Evolutionary conservation across 768 basidiomycete species (phyloP).

Genomic region (Inosperma sp.): DNA sequence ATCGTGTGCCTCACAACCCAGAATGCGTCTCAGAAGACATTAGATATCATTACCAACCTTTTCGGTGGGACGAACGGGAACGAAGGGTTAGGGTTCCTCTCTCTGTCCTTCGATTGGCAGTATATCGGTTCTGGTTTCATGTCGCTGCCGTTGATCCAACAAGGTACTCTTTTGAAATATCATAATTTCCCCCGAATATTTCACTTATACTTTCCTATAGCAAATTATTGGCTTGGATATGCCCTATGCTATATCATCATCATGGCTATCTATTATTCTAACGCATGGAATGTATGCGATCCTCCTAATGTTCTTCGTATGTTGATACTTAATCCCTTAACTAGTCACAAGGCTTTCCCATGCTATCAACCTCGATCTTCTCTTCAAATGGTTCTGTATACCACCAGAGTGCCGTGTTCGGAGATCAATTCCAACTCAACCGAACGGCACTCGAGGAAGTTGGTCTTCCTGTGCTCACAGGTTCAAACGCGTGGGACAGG

Average conservation of each 20-base stretch:
- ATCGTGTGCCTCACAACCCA: slow-evolving; percentile 59
- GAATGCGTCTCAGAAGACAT: slow-evolving; percentile 37
- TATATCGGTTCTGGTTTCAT: slow-evolving; percentile 52
- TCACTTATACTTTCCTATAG: slow-evolving; percentile 24
- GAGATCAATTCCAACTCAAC: slow-evolving; percentile 47
- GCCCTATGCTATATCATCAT: slow-evolving; percentile 49
- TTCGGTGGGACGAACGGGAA: slow-evolving; percentile 67
- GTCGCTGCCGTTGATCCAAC: slow-evolving; percentile 52
- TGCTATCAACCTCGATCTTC: slow-evolving; percentile 59
- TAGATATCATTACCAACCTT: slow-evolving; percentile 52
- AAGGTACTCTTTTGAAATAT: slow-evolving; percentile 35
- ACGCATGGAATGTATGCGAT: slow-evolving; percentile 51
- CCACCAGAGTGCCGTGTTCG: slow-evolving; percentile 51
- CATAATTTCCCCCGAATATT: not conserved
- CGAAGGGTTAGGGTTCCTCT: slow-evolving; percentile 60
- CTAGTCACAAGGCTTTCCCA: slow-evolving; percentile 50
- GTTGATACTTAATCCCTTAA: not conserved
- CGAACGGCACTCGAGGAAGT: slow-evolving; percentile 48
- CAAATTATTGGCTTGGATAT: slow-evolving; percentile 55
- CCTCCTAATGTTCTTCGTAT: not conserved
- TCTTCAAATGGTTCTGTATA: slow-evolving; percentile 51
- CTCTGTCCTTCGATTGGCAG: slow-evolving; percentile 66
- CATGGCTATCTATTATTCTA: slow-evolving; percentile 57
- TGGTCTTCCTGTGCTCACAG: slow-evolving; percentile 45
- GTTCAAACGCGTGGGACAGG: slow-evolving; percentile 51